Base-by-base conservation (phyloP, 2,329 filamentous ascomycete species). In the Nigrospora oryzae region DNA sequence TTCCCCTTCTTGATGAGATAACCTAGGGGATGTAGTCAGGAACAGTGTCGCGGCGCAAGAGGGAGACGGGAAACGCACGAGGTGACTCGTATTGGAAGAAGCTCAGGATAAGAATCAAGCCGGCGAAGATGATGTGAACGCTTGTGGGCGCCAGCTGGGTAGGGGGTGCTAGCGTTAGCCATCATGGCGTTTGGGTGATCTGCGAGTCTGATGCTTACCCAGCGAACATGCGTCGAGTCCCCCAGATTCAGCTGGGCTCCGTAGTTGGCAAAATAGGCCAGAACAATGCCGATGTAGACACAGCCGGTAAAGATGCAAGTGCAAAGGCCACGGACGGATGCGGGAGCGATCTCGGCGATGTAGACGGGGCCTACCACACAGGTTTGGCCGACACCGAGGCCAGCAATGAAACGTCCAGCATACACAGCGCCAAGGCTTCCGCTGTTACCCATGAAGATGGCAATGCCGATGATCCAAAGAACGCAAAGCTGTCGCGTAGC, bases 191-290 rank as follows among this genome's bases (percentile, higher is more conserved):
- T 11, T 17, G 14, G 6, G 23, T 11, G 14, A 30, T 11, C 16
- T 35, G 15, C 13, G 14, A 16, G 15, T 31, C 13, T 39, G n/a
- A 33, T 14, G 51, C 58, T 44, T 56, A 62, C 60, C 76, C 76
- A 80, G 50, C 73, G 69, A 44, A 68, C 66, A 46, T 68, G 63
- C 3, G 65, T 68, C n/a, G 59, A 53, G 40, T 70, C 66, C 19
- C 64, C 61, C 17, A 81, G 64, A 58, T 79, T 66, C 37, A 79
- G 44, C 46, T 70, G 61, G 44, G 66, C 69, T 46, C 81, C 81
- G 57, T 82, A 84, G 61, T 82, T 85, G 47, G 83, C 79, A 55
- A 89, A 90, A 65, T 89, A 91, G 10, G 83, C 84, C 14, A 90
- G 70, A 54, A 90, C 84, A 49, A 89, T 87, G 19, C 85, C 86